Conservation (phyloP, 2,329 filamentous ascomycete genomes). For the Phoma sp. region DNA sequence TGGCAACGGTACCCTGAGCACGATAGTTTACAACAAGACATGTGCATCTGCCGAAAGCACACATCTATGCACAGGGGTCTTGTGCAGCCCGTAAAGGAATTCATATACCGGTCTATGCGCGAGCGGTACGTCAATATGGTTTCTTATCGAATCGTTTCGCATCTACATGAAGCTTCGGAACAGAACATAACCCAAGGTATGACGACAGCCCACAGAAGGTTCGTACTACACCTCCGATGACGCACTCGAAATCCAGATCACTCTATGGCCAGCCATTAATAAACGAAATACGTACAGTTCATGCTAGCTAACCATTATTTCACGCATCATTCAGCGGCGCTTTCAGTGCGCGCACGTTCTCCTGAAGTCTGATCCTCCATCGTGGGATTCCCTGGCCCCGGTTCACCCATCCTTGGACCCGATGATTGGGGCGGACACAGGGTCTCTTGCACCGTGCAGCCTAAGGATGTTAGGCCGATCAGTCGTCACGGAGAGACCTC, state of each 20-base stretch:
- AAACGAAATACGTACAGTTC: slow-evolving; percentile 1
- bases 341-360: not conserved
- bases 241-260: slow-evolving; percentile 7
- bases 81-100: not conserved
- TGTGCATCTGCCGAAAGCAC: not conserved
- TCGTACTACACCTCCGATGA: slow-evolving; percentile 1
- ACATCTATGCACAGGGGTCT: not conserved
- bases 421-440: slow-evolving; percentile 3
- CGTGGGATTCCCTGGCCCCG: not conserved
- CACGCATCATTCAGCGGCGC: slow-evolving; percentile 3
- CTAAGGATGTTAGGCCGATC: not conserved
- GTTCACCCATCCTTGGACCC: not conserved
- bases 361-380: not conserved
- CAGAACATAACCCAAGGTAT: not conserved
- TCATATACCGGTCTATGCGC: not conserved
- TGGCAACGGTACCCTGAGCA: slow-evolving; percentile 3
- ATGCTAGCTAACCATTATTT: not conserved
- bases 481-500: not conserved
- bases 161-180: not conserved
- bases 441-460: not conserved
- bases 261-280: not conserved
- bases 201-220: not conserved
- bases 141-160: not conserved
- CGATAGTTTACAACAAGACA: not conserved
- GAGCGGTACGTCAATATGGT: not conserved